phyloP scores from a whole-genome alignment of 2,329 filamentous ascomycete genomes.

The Aspergillus proliferans region DNA sequence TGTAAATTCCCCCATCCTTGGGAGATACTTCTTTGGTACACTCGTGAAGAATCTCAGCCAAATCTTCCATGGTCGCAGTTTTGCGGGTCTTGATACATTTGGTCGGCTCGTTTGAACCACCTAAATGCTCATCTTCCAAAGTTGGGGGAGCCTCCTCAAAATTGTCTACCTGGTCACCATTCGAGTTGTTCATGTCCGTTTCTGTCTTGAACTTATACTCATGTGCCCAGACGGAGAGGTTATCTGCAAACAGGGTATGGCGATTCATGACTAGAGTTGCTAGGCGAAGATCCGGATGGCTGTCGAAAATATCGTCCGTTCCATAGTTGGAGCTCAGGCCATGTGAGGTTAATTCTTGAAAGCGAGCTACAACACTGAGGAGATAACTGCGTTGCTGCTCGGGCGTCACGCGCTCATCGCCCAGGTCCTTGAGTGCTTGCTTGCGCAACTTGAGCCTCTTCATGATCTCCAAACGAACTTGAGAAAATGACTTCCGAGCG shows the following conservation, averaged over 20 bases:
- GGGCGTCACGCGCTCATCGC: slow-evolving; percentile 26
- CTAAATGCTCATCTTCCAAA: not conserved
- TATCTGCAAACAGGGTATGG: slow-evolving; percentile 16
- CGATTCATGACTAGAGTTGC: slow-evolving; percentile 26
- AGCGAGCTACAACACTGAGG: slow-evolving; percentile 33
- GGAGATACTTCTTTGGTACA: not conserved
- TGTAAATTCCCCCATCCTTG: slow-evolving; percentile 30
- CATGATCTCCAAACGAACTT: slow-evolving; percentile 32
- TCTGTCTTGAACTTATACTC: slow-evolving; percentile 4
- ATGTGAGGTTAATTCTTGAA: slow-evolving; percentile 30
- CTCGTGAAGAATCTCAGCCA: slow-evolving; percentile 17
- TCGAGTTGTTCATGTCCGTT: not conserved
- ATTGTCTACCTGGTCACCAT: not conserved
- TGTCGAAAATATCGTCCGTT: slow-evolving; percentile 27
- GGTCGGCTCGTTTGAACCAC: not conserved
- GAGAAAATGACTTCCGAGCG: slow-evolving; percentile 43
- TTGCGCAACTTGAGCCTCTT: slow-evolving; percentile 23
- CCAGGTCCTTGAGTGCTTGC: slow-evolving; percentile 25
- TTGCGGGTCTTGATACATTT: slow-evolving; percentile 2
- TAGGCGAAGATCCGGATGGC: slow-evolving; percentile 24
- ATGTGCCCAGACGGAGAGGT: slow-evolving; percentile 16
- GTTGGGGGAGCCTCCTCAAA: not conserved
- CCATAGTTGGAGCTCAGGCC: slow-evolving; percentile 33
- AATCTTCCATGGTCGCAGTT: slow-evolving; percentile 1
- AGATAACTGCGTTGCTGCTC: slow-evolving; percentile 29